phyloP scores from a whole-genome alignment of 345 rosid genomes.

The Moringa oleifera region DNA sequence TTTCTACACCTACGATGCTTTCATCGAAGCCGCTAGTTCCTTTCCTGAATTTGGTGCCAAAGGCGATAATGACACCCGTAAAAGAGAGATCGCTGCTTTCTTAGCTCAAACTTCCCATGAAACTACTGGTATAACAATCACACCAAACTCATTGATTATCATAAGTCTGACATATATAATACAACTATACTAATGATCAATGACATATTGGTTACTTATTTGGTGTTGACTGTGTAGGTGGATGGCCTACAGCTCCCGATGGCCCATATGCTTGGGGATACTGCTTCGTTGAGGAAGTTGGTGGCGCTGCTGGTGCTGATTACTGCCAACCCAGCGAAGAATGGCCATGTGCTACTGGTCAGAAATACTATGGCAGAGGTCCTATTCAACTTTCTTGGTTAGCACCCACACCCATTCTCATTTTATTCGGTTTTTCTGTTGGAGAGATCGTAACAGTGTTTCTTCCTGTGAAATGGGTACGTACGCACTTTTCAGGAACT shows the following conservation, averaged over 20 bases:
- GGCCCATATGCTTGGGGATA: conserved; percentile 70
- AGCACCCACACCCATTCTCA: neutral
- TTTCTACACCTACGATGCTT: conserved; percentile 64
- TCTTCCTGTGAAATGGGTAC: neutral
- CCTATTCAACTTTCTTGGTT: conserved; percentile 62
- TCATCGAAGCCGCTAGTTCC: conserved; percentile 43
- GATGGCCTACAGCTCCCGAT: conserved; percentile 55
- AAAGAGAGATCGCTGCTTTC: conserved; percentile 61
- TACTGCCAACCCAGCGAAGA: conserved; percentile 35
- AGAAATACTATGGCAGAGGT: conserved; percentile 62
- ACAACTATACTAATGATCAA: neutral
- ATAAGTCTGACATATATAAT: too few species aligned
- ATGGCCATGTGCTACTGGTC: conserved; percentile 52
- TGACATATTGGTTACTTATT: too few species aligned
- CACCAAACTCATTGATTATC: neutral
- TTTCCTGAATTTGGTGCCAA: conserved; percentile 41
- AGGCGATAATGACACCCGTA: conserved; percentile 30
- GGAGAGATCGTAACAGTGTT: too few species aligned
- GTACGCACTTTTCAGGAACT: too few species aligned
- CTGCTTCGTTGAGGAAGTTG: conserved; percentile 46
- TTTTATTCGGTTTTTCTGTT: too few species aligned
- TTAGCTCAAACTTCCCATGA: conserved; percentile 68
- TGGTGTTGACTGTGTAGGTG: too few species aligned
- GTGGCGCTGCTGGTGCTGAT: conserved; percentile 29
- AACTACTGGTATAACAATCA: conserved; percentile 33